Percentiles rank a stretch among this genome's conserved stretches.
These are phyloP conservation scores for Solanum hybrid DNA, from an alignment of 305 asterid species.

Conservation along the genomic window DNA sequence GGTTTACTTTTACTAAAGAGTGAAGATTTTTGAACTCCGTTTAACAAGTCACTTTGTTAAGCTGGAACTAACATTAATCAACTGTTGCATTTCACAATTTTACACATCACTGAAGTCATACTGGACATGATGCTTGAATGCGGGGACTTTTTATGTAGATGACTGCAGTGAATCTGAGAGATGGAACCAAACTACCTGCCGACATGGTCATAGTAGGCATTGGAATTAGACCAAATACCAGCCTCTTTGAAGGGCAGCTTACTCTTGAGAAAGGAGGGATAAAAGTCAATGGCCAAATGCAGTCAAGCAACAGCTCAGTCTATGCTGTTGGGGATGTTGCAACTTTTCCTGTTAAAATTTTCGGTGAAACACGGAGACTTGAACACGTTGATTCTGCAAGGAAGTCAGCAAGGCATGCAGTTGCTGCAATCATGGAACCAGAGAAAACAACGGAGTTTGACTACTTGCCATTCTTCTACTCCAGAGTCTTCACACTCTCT, in stretches of 20 bases:
- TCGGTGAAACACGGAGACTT: slow-evolving; percentile 65
- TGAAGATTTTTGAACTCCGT: neutral
- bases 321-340: slow-evolving; percentile 89
- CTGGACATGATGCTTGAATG: neutral
- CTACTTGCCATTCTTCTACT: slow-evolving; percentile 80
- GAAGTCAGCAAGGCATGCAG: slow-evolving; percentile 71
- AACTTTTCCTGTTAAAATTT: slow-evolving; percentile 57
- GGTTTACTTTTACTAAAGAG: neutral
- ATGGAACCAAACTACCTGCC: slow-evolving; percentile 52
- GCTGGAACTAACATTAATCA: neutral
- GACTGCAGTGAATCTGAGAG: slow-evolving; percentile 57
- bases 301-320: slow-evolving; percentile 64
- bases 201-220: slow-evolving; percentile 72
- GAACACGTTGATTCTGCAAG: slow-evolving; percentile 87
- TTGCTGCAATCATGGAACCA: slow-evolving; percentile 54
- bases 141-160: slow-evolving; percentile 34
- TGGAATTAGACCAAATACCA: slow-evolving; percentile 66
- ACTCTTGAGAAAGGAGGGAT: slow-evolving; percentile 75
- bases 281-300: slow-evolving; percentile 65
- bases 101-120: neutral
- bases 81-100: neutral
- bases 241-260: slow-evolving; percentile 72
- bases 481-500: slow-evolving; percentile 67
- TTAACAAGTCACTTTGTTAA: neutral
- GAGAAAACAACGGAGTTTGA: slow-evolving; percentile 45